Evolutionary conservation across 805 yeast species (phyloP).

Genomic region (Lachancea lanzarotensis): DNA sequence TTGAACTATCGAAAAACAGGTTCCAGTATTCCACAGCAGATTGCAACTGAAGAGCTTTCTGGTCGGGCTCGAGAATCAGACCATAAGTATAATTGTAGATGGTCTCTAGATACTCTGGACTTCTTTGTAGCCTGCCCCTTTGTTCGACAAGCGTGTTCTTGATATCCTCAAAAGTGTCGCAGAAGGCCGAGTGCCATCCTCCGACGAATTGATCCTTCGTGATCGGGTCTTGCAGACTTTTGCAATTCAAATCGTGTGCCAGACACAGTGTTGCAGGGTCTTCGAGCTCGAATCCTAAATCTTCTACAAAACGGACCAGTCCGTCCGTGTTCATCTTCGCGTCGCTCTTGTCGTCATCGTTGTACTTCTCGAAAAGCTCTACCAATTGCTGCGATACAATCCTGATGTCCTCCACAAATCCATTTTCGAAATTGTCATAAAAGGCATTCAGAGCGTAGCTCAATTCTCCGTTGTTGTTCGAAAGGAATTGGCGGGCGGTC

Average conservation of each 20-base stretch:
- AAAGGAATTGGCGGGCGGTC: slow-evolving; percentile 21
- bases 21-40: slow-evolving; percentile 74
- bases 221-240: slow-evolving; percentile 17
- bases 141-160: slow-evolving; percentile 32
- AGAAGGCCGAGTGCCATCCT: slow-evolving; percentile 22
- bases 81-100: slow-evolving; percentile 69
- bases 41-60: slow-evolving; percentile 48
- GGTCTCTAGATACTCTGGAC: slow-evolving; percentile 41
- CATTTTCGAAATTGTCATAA: slow-evolving; percentile 26
- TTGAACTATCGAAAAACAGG: slow-evolving; percentile 44
- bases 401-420: slow-evolving; percentile 10
- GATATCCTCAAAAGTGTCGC: slow-evolving; percentile 44
- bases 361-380: slow-evolving; percentile 17
- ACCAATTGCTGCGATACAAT: slow-evolving; percentile 18
- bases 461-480: slow-evolving; percentile 24
- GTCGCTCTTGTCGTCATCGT: slow-evolving; percentile 22
- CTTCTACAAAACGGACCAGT: slow-evolving; percentile 59
- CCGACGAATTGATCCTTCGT: slow-evolving; percentile 19
- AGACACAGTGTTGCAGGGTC: slow-evolving; percentile 64
- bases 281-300: slow-evolving; percentile 66
- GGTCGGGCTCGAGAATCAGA: slow-evolving; percentile 55
- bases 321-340: slow-evolving; percentile 68
- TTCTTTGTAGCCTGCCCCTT: slow-evolving; percentile 30
- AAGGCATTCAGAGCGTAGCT: slow-evolving; percentile 30
- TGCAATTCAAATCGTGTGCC: slow-evolving; percentile 54